Evolutionary conservation across 2,329 filamentous ascomycete species (phyloP).

Genomic region (Colletotrichum somersetense): DNA sequence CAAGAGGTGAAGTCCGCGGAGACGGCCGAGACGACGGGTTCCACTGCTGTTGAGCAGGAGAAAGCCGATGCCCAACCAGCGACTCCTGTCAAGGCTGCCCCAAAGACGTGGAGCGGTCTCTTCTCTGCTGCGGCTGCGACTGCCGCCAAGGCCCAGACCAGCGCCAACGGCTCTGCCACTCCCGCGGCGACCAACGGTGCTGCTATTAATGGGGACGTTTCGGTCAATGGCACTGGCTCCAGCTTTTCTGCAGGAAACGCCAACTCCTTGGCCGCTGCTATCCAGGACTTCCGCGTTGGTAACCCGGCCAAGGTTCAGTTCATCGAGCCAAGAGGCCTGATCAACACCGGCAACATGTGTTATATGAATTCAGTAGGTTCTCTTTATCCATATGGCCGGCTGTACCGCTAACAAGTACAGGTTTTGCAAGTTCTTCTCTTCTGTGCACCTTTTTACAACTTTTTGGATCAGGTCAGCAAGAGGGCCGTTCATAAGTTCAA

Average conservation of each 20-base stretch:
- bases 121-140: conserved; percentile 48
- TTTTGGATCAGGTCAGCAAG: conserved; percentile 87
- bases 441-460: conserved; percentile 94
- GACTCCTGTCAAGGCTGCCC: conserved; percentile 47
- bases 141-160: conserved; percentile 41
- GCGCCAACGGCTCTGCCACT: conserved; percentile 43
- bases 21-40: conserved; percentile 31
- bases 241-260: conserved; percentile 31
- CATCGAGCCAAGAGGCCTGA: conserved; percentile 90
- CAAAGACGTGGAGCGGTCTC: conserved; percentile 57
- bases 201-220: conserved; percentile 16
- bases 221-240: conserved; percentile 35
- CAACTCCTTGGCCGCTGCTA: conserved; percentile 79
- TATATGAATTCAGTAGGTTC: conserved; percentile 97
- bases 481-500: conserved; percentile 92
- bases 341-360: conserved; percentile 99
- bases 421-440: conserved; percentile 96
- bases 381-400: background rate
- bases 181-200: conserved; percentile 41
- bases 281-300: conserved; percentile 79
- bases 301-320: conserved; percentile 78
- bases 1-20: conserved; percentile 46
- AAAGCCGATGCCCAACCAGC: conserved; percentile 42
- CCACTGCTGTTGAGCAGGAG: conserved; percentile 35
- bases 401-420: conserved; percentile 58